A percentile compares a stretch with the other conserved stretches of the same genome.
Conservation (phyloP, 2,329 filamentous ascomycete genomes). For the Sarocladium brachiariae region DNA sequence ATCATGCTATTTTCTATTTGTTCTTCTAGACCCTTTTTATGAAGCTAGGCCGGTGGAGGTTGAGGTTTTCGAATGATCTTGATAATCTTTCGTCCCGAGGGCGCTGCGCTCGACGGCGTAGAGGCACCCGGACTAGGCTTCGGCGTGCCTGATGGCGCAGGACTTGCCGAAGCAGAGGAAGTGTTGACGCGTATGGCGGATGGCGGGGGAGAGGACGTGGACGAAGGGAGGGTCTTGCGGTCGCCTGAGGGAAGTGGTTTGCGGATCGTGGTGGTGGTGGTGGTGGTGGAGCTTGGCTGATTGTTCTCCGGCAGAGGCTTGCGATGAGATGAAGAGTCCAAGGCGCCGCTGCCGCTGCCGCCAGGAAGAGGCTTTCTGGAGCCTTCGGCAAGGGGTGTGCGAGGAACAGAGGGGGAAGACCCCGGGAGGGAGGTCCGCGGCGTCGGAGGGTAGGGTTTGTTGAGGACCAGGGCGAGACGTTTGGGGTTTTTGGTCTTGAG, state of each 20-base stretch:
- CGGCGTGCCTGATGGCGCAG: background rate
- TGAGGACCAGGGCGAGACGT: constrained; percentile 28
- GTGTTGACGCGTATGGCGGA: background rate
- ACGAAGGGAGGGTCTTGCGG: background rate
- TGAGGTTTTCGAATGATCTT: constrained; percentile 8
- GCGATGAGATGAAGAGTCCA: background rate
- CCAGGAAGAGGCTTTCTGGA: constrained; percentile 1
- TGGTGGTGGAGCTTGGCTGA: too few relatives aligned
- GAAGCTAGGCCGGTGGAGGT: background rate
- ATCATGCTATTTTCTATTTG: too few relatives aligned
- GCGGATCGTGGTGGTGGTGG: background rate
- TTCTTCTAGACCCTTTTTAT: too few relatives aligned
- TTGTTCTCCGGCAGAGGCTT: background rate
- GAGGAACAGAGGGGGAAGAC: constrained; percentile 6
- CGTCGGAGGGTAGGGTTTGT: constrained; percentile 16
- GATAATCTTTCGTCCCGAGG: background rate
- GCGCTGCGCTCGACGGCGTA: background rate
- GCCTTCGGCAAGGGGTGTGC: background rate
- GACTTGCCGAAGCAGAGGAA: background rate
- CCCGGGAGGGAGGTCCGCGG: constrained; percentile 28
- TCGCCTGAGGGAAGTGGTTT: background rate
- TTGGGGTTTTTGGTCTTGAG: constrained; percentile 28
- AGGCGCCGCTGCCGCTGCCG: background rate
- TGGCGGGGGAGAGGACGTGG: background rate
- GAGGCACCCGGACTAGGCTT: background rate